Evolutionary conservation across 345 rosid genomes (phyloP).

Genomic region (Dipteronia dyeriana): DNA sequence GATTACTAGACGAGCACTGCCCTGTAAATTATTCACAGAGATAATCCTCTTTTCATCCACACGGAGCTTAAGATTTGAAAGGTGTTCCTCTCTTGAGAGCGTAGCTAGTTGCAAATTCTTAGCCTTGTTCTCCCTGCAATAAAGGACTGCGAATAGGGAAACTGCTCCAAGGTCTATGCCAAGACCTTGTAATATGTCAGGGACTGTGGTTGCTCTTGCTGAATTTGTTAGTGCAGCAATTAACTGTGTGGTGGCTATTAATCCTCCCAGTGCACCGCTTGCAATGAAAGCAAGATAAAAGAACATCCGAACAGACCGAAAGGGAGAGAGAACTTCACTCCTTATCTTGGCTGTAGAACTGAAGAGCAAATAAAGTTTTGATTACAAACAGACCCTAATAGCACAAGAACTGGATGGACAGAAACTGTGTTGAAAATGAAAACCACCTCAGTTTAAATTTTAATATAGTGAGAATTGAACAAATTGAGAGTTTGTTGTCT

Average conservation of each 20-base stretch:
- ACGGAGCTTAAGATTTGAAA: constrained; percentile 84
- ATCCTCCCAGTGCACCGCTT: constrained; percentile 74
- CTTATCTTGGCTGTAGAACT: constrained; percentile 84
- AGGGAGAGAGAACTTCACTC: constrained; percentile 91
- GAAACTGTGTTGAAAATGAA: constrained; percentile 18
- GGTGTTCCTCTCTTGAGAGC: constrained; percentile 90
- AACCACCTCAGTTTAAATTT: neutral
- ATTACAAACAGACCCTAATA: constrained; percentile 33
- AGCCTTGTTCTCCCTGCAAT: constrained; percentile 71
- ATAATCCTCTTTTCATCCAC: constrained; percentile 64
- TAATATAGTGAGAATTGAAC: neutral
- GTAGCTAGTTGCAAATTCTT: constrained; percentile 75
- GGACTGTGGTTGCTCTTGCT: constrained; percentile 64
- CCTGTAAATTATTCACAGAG: constrained; percentile 64
- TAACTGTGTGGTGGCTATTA: constrained; percentile 75
- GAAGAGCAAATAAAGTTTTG: constrained; percentile 41
- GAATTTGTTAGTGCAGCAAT: constrained; percentile 75
- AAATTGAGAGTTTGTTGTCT: too few relatives aligned
- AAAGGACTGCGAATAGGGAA: constrained; percentile 73
- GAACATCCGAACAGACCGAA: constrained; percentile 92
- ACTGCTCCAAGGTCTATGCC: constrained; percentile 83
- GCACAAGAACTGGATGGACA: constrained; percentile 19
- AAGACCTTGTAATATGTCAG: constrained; percentile 62
- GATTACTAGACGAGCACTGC: constrained; percentile 80
- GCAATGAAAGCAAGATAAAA: constrained; percentile 88